Evolutionary conservation across 2,329 filamentous ascomycete genomes (phyloP).

Genomic region (Phialophora chinensis): DNA sequence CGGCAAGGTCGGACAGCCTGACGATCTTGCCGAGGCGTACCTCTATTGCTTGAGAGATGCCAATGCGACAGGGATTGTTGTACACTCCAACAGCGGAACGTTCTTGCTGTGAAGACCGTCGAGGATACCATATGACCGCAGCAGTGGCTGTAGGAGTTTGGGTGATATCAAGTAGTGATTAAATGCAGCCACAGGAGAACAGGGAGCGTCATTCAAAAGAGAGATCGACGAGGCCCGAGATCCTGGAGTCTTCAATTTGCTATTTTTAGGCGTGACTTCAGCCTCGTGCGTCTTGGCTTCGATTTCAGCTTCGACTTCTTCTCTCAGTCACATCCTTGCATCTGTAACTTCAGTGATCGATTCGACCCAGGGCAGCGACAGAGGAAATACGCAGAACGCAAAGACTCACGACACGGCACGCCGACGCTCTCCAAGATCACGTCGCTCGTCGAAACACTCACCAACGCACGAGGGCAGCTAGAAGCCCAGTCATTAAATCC

Average conservation of each 20-base stretch:
- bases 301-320: not conserved
- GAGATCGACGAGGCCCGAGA: no score
- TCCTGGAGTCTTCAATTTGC: no score
- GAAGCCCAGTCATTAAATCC: not conserved
- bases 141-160: not conserved
- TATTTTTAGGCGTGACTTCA: not conserved
- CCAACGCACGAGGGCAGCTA: no score
- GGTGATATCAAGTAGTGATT: no score
- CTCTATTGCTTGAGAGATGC: slow-evolving; percentile 56
- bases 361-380: not conserved
- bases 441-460: not conserved
- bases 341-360: not conserved
- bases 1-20: slow-evolving; percentile 47
- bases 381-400: not conserved
- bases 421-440: not conserved
- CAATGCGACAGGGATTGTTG: slow-evolving; percentile 53
- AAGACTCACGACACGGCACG: not conserved
- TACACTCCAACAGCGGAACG: slow-evolving; percentile 52
- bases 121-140: not conserved
- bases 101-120: slow-evolving; percentile 36
- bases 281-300: not conserved
- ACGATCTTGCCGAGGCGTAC: slow-evolving; percentile 56
- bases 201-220: no score
- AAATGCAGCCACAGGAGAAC: no score
- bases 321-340: not conserved